Evolutionary conservation across 2,329 filamentous ascomycete species (phyloP).

Genomic region (Simplicillium sp.): DNA sequence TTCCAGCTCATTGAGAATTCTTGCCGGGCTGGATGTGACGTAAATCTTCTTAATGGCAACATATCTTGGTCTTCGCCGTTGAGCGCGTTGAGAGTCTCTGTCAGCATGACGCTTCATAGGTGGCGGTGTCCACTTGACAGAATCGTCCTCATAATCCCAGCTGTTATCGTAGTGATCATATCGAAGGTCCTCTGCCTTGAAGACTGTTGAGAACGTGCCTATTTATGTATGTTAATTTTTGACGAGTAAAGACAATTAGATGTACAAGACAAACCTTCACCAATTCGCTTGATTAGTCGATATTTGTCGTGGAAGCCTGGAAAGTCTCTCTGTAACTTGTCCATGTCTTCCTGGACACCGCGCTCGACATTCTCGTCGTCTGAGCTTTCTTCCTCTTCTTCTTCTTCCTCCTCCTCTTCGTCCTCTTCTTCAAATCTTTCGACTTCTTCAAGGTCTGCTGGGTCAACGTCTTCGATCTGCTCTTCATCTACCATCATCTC

Average conservation of each 20-base stretch:
- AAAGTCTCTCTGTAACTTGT: constrained; percentile 72
- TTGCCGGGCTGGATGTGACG: constrained; percentile 86
- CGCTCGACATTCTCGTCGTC: constrained; percentile 59
- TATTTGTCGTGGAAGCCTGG: constrained; percentile 76
- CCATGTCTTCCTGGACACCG: constrained; percentile 75
- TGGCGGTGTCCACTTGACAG: constrained; percentile 61
- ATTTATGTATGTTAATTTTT: constrained; percentile 9
- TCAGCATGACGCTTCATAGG: constrained; percentile 44
- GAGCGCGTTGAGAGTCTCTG: constrained; percentile 21
- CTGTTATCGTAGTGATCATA: constrained; percentile 78
- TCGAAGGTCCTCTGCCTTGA: constrained; percentile 90
- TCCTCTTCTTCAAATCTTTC: constrained; percentile 17
- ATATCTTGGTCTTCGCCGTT: constrained; percentile 49
- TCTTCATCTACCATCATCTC: constrained; percentile 38
- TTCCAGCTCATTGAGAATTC: constrained; percentile 94
- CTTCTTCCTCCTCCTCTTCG: constrained; percentile 25
- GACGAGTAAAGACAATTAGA: neutral
- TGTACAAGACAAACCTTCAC: constrained; percentile 62
- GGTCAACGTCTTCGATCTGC: constrained; percentile 15
- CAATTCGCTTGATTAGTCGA: constrained; percentile 90
- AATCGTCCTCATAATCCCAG: constrained; percentile 69
- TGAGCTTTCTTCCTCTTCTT: constrained; percentile 31
- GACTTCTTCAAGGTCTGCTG: constrained; percentile 14
- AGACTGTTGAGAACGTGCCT: constrained; percentile 98
- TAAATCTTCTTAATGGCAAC: constrained; percentile 99